phyloP scores from a whole-genome alignment of 78 protist genomes.

The Neovahlkampfia damariscottae region DNA sequence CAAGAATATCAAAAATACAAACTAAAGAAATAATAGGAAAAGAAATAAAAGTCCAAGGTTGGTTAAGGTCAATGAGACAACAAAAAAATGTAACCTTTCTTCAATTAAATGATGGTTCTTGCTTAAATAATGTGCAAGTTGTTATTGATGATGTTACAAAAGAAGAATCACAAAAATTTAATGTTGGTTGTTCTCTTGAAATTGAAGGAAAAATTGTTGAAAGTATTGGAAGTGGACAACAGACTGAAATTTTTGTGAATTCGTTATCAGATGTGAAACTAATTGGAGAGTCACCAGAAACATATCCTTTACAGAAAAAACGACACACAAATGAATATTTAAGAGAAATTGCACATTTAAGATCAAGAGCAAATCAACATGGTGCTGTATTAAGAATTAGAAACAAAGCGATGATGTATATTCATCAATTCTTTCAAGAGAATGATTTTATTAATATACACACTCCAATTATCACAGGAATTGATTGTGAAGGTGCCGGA shows the following conservation, averaged over 20 bases:
- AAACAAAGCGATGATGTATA: conserved; percentile 12
- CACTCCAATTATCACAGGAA: conserved; percentile 70
- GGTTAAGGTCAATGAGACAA: not conserved
- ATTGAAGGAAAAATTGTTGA: not conserved
- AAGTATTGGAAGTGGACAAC: not conserved
- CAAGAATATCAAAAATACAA: too few species aligned
- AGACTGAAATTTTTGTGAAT: not conserved
- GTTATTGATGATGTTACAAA: not conserved
- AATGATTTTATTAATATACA: conserved; percentile 49
- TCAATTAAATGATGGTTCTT: not conserved
- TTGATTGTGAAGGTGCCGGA: conserved; percentile 86
- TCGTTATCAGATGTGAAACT: not conserved
- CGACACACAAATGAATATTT: conserved; percentile 70
- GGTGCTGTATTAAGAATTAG: conserved; percentile 57
- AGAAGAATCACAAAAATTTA: too few species aligned
- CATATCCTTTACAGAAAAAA: conserved; percentile 72
- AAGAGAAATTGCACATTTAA: conserved; percentile 66
- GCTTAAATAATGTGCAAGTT: not conserved
- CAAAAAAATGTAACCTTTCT: not conserved
- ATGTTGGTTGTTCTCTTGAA: too few species aligned
- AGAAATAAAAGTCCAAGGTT: not conserved
- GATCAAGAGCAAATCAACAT: conserved; percentile 51
- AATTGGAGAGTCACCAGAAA: not conserved
- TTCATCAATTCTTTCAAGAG: conserved; percentile 28
- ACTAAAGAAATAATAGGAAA: not conserved